Evolutionary conservation across 257 asterid genomes (phyloP), one percentile per base, ranked within the genome.

Genomic region (Echites panduratus): DNA sequence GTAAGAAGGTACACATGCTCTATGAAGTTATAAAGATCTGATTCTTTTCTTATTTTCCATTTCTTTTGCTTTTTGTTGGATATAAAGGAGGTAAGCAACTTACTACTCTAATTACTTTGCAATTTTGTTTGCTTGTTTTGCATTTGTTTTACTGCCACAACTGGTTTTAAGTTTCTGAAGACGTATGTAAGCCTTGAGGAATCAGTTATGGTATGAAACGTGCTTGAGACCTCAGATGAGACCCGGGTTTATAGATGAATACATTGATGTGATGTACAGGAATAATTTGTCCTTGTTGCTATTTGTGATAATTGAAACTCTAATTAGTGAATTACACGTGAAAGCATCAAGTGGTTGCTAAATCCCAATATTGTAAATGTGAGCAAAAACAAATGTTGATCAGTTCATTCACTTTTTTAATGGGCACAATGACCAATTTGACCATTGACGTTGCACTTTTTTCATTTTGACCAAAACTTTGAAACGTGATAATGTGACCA

Each of bases 1-100:
- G 99, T 88, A 81, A 76, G 80, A 73, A 78, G 62, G 38, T 73
- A 71, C 54, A n/a, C 68, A 44, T 72, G 49, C 62, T 69, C 70
- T 45, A 71, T 66, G 49, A 71, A 32, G 38, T 32, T 32, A 32
- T 32, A 32, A 32, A 32, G 38, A 32, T 32, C 11, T 2, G 6
- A 61, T 7, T n/a, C 58, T 40, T 64, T 59, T 67, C 9, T 38
- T 26, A 43, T 22, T 52, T 45, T 49, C 41, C n/a, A 27, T 43
- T 59, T 7, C 69, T 74, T 54, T 24, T 32, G 2, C 26, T 59
- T 29, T 50, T 73, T 64, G 12, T 66, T 70, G 66, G 53, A 47
- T 32, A 62, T 53, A 24, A 27, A 26, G 41, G 41, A 11, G 7
- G 38, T 16, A 38, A 57, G 38, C 26, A 13, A 58, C 40, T 10